A percentile compares a stretch with the other conserved stretches of the same genome.
These are phyloP conservation scores for Saccharomycopsis synnaedendra DNA, from an alignment of 805 yeast species.

Conservation along the genomic window DNA sequence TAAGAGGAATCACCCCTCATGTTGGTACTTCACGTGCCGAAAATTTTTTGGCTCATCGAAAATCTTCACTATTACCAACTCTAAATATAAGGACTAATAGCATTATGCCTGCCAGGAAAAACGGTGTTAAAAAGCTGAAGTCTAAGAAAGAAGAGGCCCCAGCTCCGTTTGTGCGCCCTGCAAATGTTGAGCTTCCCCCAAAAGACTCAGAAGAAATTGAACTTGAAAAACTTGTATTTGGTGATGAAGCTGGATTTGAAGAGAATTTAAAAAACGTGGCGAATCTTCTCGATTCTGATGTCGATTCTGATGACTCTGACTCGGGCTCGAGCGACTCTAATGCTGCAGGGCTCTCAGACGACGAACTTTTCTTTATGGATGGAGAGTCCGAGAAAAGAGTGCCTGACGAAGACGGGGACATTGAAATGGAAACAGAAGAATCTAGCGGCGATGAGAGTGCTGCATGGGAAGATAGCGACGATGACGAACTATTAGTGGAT, in stretches of 20 bases:
- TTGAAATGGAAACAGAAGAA: conserved; percentile 22
- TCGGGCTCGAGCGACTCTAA: conserved; percentile 23
- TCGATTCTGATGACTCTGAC: conserved; percentile 23
- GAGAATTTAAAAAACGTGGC: conserved; percentile 47
- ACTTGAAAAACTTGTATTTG: conserved; percentile 80
- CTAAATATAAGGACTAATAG: too few species aligned
- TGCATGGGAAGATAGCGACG: conserved; percentile 90
- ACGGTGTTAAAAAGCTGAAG: too few species aligned
- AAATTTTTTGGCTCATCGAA: too few species aligned
- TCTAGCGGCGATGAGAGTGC: conserved; percentile 28
- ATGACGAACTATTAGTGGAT: conserved; percentile 59
- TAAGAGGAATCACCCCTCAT: too few species aligned
- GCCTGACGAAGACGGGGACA: conserved; percentile 30
- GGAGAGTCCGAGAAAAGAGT: conserved; percentile 25
- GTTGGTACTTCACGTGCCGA: too few species aligned
- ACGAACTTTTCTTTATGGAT: conserved; percentile 44
- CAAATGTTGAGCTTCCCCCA: conserved; percentile 34
- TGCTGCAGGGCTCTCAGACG: conserved; percentile 29
- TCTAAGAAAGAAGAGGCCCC: too few species aligned
- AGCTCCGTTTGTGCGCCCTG: neutral
- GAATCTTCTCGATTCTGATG: conserved; percentile 30
- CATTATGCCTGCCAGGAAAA: too few species aligned
- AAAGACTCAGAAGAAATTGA: conserved; percentile 78
- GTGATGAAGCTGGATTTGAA: conserved; percentile 72
- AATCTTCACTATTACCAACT: too few species aligned